phyloP scores from a whole-genome alignment of 2,329 filamentous ascomycete species.

The Xylariomycetidae sp. region DNA sequence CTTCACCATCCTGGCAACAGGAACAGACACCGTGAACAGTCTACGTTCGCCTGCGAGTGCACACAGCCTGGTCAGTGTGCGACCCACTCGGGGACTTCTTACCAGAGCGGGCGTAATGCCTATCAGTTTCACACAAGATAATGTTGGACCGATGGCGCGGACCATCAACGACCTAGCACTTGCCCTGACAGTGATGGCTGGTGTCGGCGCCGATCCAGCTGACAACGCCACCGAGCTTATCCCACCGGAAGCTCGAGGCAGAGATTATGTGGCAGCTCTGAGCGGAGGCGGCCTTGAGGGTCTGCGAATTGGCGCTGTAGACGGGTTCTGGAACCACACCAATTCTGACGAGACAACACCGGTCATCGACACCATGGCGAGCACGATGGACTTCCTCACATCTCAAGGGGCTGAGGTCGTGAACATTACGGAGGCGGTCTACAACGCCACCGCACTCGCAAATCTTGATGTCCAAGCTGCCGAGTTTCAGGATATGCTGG shows the following conservation, averaged over 20 bases:
- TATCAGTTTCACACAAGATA: constrained; percentile 53
- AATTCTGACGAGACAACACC: constrained; percentile 47
- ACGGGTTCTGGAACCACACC: constrained; percentile 55
- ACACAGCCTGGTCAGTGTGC: constrained; percentile 54
- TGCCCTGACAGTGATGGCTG: constrained; percentile 48
- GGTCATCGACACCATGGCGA: constrained; percentile 49
- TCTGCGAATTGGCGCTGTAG: constrained; percentile 27
- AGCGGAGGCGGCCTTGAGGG: constrained; percentile 19
- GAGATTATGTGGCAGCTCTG: constrained; percentile 43
- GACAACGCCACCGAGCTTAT: constrained; percentile 50
- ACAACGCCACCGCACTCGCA: constrained; percentile 47
- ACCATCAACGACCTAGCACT: constrained; percentile 45
- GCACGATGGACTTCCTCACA: constrained; percentile 40
- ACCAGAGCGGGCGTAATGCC: constrained; percentile 48
- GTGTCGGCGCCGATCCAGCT: constrained; percentile 42
- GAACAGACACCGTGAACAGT: constrained; percentile 60
- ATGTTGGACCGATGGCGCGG: constrained; percentile 49
- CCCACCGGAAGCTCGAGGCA: constrained; percentile 33
- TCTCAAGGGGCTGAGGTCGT: constrained; percentile 45
- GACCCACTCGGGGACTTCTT: constrained; percentile 51
- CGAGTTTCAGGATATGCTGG: constrained; percentile 53
- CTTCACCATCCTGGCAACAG: constrained; percentile 54
- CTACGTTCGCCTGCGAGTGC: constrained; percentile 58
- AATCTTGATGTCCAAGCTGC: constrained; percentile 55
- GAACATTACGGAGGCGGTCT: constrained; percentile 42